Evolutionary conservation across 2,329 filamentous ascomycete species (phyloP).

Genomic region (Clarireedia hainanense): DNA sequence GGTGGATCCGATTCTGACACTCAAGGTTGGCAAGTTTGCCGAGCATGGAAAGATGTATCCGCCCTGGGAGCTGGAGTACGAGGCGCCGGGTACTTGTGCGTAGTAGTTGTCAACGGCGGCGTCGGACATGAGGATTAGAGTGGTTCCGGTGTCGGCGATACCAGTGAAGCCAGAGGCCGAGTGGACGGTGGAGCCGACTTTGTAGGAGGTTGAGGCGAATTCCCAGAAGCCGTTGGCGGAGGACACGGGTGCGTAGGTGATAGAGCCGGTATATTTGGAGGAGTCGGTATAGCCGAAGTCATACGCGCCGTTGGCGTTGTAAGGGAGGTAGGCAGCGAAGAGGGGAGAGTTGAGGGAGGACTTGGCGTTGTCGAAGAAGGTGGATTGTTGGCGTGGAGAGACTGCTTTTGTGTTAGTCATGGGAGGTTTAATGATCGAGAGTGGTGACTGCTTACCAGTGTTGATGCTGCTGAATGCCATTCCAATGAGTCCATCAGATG

Average conservation of each 20-base stretch:
- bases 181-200: constrained; percentile 34
- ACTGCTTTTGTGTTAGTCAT: constrained; percentile 11
- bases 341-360: constrained; percentile 32
- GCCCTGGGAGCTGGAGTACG: constrained; percentile 23
- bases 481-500: constrained; percentile 52
- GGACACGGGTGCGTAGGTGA: constrained; percentile 42
- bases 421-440: background rate
- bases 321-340: constrained; percentile 47
- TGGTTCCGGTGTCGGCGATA: constrained; percentile 36
- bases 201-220: background rate
- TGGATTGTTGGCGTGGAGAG: constrained; percentile 19
- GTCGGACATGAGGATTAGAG: constrained; percentile 32
- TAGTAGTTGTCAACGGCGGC: constrained; percentile 32
- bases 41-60: constrained; percentile 32
- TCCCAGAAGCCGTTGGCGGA: constrained; percentile 45
- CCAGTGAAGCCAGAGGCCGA: constrained; percentile 28
- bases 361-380: constrained; percentile 29
- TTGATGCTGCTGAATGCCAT: constrained; percentile 37
- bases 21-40: constrained; percentile 29
- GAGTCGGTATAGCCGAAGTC: constrained; percentile 48
- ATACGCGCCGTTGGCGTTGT: constrained; percentile 39
- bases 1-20: constrained; percentile 27
- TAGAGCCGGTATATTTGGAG: constrained; percentile 42
- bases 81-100: constrained; percentile 26
- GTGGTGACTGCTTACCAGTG: constrained; percentile 15